Conservation (phyloP, 2,329 filamentous ascomycete species). For the Arthrinium phaeospermum region DNA sequence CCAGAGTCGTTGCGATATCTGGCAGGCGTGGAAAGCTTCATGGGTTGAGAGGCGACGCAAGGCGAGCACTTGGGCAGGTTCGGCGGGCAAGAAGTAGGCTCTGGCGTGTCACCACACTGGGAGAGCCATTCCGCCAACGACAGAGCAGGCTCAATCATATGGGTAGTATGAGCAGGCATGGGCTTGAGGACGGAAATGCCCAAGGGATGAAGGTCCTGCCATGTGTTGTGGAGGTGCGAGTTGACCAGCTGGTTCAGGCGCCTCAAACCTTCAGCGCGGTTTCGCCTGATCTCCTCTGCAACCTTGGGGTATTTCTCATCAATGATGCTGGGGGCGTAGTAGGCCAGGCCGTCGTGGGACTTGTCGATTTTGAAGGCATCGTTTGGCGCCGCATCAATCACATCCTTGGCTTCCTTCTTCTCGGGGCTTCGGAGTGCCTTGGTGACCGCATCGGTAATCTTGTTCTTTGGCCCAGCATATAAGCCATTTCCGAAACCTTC, state of each 20-base stretch:
- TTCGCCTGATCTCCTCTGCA: conserved; percentile 63
- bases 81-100: conserved; percentile 82
- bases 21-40: conserved; percentile 70
- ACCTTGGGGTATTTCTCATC: conserved; percentile 71
- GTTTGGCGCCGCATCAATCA: conserved; percentile 66
- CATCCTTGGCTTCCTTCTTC: conserved; percentile 61
- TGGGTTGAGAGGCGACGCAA: conserved; percentile 69
- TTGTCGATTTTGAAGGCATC: conserved; percentile 70
- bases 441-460: conserved; percentile 68
- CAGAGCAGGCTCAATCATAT: conserved; percentile 71
- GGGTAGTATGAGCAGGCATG: conserved; percentile 74
- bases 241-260: conserved; percentile 79
- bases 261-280: conserved; percentile 64
- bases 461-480: conserved; percentile 71
- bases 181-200: conserved; percentile 87
- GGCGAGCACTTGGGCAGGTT: conserved; percentile 76
- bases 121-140: conserved; percentile 77
- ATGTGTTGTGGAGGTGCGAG: conserved; percentile 82
- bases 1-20: conserved; percentile 74
- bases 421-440: conserved; percentile 61
- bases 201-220: conserved; percentile 77
- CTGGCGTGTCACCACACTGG: conserved; percentile 74
- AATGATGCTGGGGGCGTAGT: conserved; percentile 72
- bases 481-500: conserved; percentile 73
- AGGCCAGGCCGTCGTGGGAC: conserved; percentile 72